A percentile compares a stretch with the other conserved stretches of the same genome.
Conservation (phyloP, 2,329 filamentous ascomycete species). For the Cercospora citrullina region DNA sequence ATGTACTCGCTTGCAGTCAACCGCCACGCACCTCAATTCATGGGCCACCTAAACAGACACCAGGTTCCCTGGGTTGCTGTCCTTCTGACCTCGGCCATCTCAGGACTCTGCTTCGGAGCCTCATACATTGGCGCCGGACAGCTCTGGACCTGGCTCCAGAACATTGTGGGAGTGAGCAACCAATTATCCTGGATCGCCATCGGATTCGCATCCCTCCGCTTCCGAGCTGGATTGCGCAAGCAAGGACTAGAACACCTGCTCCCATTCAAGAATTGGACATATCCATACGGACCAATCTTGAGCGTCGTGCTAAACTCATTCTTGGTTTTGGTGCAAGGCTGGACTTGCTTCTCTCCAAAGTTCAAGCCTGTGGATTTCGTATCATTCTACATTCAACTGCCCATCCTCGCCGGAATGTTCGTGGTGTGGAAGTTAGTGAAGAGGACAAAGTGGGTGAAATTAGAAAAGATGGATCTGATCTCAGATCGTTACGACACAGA, state of each 20-base stretch:
- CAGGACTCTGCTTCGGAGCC: conserved; percentile 60
- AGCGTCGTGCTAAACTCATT: conserved; percentile 59
- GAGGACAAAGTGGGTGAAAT: conserved; percentile 49
- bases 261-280: conserved; percentile 67
- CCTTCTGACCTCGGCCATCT: conserved; percentile 44
- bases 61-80: conserved; percentile 57
- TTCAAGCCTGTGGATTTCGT: conserved; percentile 63
- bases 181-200: conserved; percentile 68
- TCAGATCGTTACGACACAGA: conserved; percentile 28
- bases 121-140: conserved; percentile 65
- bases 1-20: conserved; percentile 59
- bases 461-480: conserved; percentile 52
- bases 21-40: conserved; percentile 57
- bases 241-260: conserved; percentile 63
- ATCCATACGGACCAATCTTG: conserved; percentile 61
- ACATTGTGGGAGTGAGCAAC: conserved; percentile 67
- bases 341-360: conserved; percentile 60
- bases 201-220: conserved; percentile 64
- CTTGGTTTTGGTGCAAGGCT: conserved; percentile 64
- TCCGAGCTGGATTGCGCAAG: conserved; percentile 57
- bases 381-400: conserved; percentile 61
- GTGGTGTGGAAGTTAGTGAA: conserved; percentile 57
- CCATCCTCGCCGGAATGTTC: conserved; percentile 59
- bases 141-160: conserved; percentile 67
- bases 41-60: conserved; percentile 50